These are phyloP conservation scores for Piromyces finnis DNA, from an alignment of 192 early-diverging fungal genomes.

Conservation along the genomic window DNA sequence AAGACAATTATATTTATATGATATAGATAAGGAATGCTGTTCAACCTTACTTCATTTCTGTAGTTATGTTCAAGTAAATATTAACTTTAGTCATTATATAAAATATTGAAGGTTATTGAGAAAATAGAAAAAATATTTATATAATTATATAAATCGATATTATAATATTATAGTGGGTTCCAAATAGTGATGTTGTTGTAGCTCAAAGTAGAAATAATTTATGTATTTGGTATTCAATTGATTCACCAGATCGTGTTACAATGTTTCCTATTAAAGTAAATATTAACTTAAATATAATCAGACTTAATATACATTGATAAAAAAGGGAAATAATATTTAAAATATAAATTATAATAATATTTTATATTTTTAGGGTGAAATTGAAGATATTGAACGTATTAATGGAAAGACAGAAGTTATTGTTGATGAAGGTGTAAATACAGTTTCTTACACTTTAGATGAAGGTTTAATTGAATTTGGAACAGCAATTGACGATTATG, in stretches of 20 bases:
- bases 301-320: too few species aligned
- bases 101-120: too few species aligned
- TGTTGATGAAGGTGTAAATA: constrained; percentile 48
- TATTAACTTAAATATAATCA: too few species aligned
- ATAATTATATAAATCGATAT: too few species aligned
- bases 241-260: constrained; percentile 39
- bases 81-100: background rate
- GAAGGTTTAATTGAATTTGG: constrained; percentile 52
- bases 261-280: constrained; percentile 40
- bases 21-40: constrained; percentile 19
- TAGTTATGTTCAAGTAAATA: constrained; percentile 32
- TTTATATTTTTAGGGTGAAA: constrained; percentile 14
- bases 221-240: constrained; percentile 50
- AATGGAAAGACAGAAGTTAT: constrained; percentile 42
- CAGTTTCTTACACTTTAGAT: constrained; percentile 44
- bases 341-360: background rate
- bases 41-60: constrained; percentile 35
- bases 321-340: too few species aligned
- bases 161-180: constrained; percentile 30
- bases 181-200: constrained; percentile 41
- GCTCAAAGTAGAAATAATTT: constrained; percentile 35
- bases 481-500: constrained; percentile 38
- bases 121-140: too few species aligned
- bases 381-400: constrained; percentile 41
- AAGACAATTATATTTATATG: constrained; percentile 38